Evolutionary conservation across 1,284 basidiomycete species (phyloP), one percentile per base, ranked within the genome.

Genomic region (Chalciporus piperatoides): DNA sequence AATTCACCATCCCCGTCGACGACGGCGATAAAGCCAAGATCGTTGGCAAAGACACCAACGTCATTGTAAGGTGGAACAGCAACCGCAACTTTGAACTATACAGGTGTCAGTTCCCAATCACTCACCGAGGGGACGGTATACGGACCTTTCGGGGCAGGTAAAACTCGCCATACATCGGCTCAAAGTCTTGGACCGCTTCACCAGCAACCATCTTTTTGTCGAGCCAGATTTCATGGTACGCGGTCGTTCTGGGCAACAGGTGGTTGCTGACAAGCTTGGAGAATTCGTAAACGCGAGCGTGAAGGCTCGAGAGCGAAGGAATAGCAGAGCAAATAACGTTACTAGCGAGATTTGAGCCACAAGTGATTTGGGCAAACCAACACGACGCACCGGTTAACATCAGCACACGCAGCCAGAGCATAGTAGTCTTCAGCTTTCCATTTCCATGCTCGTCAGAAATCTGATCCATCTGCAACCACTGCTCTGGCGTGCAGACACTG

Each of bases 141-240:
- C 44, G 17, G 15, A 89, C 88, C 76, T 95, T 94, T 67, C 96
- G 82, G 38, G 97, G 96, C 28, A 99, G 78, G 73, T 99, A 99
- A 73, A 93, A 96, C 60, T 93, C 89, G 40, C 97, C 97, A 67
- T 99, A 99, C 14, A 98, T 73, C 1, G 97, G 96, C 72, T 99
- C 96, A 58, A 90, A 82, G 71, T 99, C 97, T 69, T 92, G 87
- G 55, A 97, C 70, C 1, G 92, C 92, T 38, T 92, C 92, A 23
- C 92, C 93, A 15, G 87, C 90, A 30, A 98, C 85, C 57, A 95
- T 74, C 75, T 97, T 95, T 75, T 95, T 92, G 76, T 98, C 93
- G 46, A 98, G 77, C 96, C 97, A 99, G 60, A 99, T 98, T 73
- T 99, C 97, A 68, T 97, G 94, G 71, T 99, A 99, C 2, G 97